Conservation (phyloP, 305 asterid genomes). For the Fraxinus latifolia region DNA sequence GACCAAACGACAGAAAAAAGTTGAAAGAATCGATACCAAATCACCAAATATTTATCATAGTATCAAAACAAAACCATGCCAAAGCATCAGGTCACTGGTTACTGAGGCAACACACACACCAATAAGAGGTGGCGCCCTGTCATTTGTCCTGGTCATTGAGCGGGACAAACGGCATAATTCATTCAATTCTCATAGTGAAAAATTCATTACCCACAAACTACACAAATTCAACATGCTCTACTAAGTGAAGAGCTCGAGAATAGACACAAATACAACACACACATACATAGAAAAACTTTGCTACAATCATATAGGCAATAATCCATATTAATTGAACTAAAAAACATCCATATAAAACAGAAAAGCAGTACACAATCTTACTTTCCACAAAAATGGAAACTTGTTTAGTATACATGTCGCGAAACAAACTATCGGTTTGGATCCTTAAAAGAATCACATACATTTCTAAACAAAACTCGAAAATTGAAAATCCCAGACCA, state of each 20-base stretch:
- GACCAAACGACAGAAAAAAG: neutral
- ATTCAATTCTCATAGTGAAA: neutral
- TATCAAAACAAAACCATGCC: neutral
- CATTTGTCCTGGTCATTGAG: no score
- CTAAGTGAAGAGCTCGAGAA: neutral
- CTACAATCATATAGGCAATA: neutral
- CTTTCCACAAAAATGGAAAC: neutral
- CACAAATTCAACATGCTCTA: neutral
- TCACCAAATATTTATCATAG: neutral
- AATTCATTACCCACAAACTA: neutral
- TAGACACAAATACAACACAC: neutral
- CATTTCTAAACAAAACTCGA: constrained; percentile 3
- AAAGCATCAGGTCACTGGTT: neutral
- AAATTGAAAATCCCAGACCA: neutral
- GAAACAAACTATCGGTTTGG: neutral
- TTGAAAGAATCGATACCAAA: neutral
- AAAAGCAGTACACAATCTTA: neutral
- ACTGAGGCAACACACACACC: neutral
- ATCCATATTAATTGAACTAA: neutral
- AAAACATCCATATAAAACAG: neutral
- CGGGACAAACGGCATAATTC: no score
- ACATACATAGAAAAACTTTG: neutral
- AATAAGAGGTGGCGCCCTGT: no score
- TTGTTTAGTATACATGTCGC: neutral
- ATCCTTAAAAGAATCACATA: neutral